phyloP scores from a whole-genome alignment of 2,329 filamentous ascomycete species.

The Didymella sp. region DNA sequence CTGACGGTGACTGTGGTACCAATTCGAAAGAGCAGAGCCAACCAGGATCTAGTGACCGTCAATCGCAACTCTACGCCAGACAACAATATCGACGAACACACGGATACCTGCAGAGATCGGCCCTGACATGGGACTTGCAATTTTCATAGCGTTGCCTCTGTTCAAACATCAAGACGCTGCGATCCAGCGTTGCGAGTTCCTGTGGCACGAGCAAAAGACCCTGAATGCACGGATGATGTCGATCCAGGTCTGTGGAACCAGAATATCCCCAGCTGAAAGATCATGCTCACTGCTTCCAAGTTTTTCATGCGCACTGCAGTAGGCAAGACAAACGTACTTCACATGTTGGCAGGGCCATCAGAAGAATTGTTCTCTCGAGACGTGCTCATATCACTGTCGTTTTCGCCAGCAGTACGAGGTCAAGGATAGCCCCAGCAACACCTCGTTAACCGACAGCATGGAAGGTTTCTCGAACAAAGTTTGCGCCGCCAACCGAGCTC shows the following conservation, averaged over 20 bases:
- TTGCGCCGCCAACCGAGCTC: conserved; percentile 34
- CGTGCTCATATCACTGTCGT: too few relatives aligned
- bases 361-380: not conserved
- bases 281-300: not conserved
- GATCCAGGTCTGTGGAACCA: conserved; percentile 25
- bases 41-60: not conserved
- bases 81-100: not conserved
- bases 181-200: not conserved
- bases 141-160: not conserved
- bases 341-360: too few relatives aligned
- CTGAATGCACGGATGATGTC: conserved; percentile 27
- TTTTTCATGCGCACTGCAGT: not conserved
- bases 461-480: conserved; percentile 32
- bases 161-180: not conserved
- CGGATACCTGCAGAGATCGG: not conserved
- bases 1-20: conserved; percentile 30
- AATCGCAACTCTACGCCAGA: not conserved
- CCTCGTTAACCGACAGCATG: conserved; percentile 24
- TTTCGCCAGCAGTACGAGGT: conserved; percentile 17
- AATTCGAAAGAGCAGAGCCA: not conserved
- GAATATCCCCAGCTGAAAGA: conserved; percentile 1
- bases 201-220: conserved; percentile 28
- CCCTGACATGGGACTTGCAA: not conserved
- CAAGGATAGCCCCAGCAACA: conserved; percentile 32
- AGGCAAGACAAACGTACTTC: not conserved